Conservation (phyloP, 345 rosid species). For the Cochlearia excelsa region DNA sequence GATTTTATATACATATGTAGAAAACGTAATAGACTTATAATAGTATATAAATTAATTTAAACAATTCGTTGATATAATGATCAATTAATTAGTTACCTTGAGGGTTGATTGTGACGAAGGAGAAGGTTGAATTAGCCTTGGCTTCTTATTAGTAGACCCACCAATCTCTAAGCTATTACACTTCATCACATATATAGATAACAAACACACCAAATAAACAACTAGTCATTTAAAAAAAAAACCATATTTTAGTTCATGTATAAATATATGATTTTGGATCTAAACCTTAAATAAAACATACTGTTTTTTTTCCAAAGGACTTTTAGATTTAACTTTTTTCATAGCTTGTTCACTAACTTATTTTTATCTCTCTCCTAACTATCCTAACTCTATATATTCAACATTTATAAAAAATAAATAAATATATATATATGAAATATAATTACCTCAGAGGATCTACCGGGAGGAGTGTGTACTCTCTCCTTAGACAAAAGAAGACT, state of each 20-base stretch:
- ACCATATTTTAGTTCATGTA: not conserved
- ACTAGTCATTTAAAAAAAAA: not conserved
- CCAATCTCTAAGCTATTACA: slow-evolving; percentile 71
- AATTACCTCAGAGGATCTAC: slow-evolving; percentile 73
- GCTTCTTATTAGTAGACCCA: slow-evolving; percentile 76
- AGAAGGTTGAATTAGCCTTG: slow-evolving; percentile 68
- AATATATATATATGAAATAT: slow-evolving; percentile 2
- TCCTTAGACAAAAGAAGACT: slow-evolving; percentile 43
- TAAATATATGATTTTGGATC: slow-evolving; percentile 14
- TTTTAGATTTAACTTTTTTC: slow-evolving; percentile 16
- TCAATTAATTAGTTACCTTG: slow-evolving; percentile 48
- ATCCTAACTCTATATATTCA: not conserved
- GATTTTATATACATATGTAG: slow-evolving; percentile 6
- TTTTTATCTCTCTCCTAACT: slow-evolving; percentile 8
- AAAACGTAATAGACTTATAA: slow-evolving; percentile 9
- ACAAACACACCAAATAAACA: slow-evolving; percentile 18
- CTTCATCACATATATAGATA: slow-evolving; percentile 37
- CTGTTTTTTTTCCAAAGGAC: slow-evolving; percentile 12
- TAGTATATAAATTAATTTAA: not conserved
- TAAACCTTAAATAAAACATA: slow-evolving; percentile 20
- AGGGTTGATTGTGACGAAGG: slow-evolving; percentile 72
- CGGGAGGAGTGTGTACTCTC: slow-evolving; percentile 58
- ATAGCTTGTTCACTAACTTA: slow-evolving; percentile 16
- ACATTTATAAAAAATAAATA: not conserved
- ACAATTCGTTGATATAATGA: slow-evolving; percentile 8